phyloP scores from a whole-genome alignment of 495 filamentous ascomycete genomes.

The Talaromyces wortmannii region DNA sequence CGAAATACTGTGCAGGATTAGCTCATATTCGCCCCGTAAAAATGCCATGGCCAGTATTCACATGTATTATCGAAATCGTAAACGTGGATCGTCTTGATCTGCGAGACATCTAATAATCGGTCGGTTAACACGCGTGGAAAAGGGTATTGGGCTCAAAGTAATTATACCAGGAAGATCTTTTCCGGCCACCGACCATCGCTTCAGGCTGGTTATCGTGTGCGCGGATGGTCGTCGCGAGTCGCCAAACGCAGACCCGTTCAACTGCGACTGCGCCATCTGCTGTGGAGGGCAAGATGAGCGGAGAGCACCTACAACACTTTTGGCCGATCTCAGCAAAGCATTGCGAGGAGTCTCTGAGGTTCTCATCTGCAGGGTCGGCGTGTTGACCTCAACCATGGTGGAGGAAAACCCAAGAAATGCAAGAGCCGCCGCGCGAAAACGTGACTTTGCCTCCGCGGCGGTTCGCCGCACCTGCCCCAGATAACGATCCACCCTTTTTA shows the following conservation, averaged over 20 bases:
- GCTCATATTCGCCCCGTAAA: neutral
- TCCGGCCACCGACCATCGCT: conserved; percentile 72
- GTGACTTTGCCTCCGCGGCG: neutral
- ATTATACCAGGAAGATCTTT: conserved; percentile 61
- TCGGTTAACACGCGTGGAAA: neutral
- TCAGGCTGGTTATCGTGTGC: conserved; percentile 65
- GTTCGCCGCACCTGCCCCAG: no score
- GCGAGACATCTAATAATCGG: conserved; percentile 41
- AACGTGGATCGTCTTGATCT: conserved; percentile 77
- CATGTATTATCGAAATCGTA: conserved; percentile 99
- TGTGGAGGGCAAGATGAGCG: neutral
- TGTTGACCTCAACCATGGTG: neutral
- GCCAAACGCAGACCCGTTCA: conserved; percentile 12
- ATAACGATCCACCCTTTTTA: no score
- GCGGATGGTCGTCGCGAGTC: conserved; percentile 12
- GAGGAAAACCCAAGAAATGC: neutral
- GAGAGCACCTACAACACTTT: conserved; percentile 22
- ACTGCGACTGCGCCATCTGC: conserved; percentile 19
- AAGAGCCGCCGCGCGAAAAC: neutral
- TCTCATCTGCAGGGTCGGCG: neutral
- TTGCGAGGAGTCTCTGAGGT: neutral
- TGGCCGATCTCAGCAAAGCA: conserved; percentile 29
- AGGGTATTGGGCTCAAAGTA: neutral
- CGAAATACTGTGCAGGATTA: conserved; percentile 63
- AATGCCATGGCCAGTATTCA: conserved; percentile 28